A percentile compares a stretch with the other conserved stretches of the same genome.
Conservation (phyloP, 805 yeast genomes). For the Nakazawaea siamensis region DNA sequence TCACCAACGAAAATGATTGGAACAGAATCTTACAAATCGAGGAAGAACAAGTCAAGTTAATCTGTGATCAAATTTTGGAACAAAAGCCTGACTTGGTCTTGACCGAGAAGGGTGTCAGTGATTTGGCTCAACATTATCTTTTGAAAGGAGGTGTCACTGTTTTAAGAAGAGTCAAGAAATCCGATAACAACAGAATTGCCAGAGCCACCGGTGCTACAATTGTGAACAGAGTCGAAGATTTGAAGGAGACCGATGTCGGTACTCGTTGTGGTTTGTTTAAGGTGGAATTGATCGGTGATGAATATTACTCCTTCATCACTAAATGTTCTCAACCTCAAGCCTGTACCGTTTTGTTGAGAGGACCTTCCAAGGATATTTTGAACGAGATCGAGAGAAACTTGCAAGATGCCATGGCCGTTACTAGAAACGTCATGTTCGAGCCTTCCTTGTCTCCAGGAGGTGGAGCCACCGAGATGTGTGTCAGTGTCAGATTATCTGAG, state of each 20-base stretch:
- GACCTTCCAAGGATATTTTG: constrained; percentile 93
- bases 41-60: constrained; percentile 87
- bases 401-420: constrained; percentile 98
- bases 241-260: constrained; percentile 87
- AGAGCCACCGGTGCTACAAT: constrained; percentile 97
- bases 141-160: constrained; percentile 91
- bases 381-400: constrained; percentile 95
- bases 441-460: constrained; percentile 98
- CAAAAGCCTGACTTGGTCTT: constrained; percentile 91
- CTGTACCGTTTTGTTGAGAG: constrained; percentile 87
- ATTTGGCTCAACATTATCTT: constrained; percentile 93
- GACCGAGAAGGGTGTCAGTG: constrained; percentile 97
- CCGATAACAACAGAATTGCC: constrained; percentile 93
- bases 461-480: constrained; percentile 99
- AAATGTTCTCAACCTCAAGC: constrained; percentile 84
- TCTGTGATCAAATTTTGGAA: constrained; percentile 79
- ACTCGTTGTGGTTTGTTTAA: constrained; percentile 83
- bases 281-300: constrained; percentile 95
- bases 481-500: constrained; percentile 79
- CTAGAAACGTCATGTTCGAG: constrained; percentile 89
- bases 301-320: constrained; percentile 81
- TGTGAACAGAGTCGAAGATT: constrained; percentile 91
- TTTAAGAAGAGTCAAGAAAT: constrained; percentile 88
- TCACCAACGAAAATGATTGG: constrained; percentile 96
- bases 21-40: constrained; percentile 89